Base-by-base conservation (phyloP, 331 rosid genomes). In the Malus hybrid region DNA sequence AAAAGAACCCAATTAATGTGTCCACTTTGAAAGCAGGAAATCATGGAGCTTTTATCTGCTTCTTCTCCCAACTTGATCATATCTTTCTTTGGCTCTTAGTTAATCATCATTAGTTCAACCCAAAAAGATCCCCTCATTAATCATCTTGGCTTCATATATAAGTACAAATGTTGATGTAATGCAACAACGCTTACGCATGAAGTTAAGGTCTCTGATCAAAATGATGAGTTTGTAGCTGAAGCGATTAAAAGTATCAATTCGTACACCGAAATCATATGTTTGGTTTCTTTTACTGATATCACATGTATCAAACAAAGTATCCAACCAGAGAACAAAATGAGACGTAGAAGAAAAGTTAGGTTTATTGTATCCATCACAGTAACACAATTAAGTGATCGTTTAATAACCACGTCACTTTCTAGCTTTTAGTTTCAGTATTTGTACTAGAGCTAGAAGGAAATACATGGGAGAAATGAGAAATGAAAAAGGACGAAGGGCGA, bases 11-110 rank as follows among this genome's bases (percentile, higher is more conserved):
- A 74, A 50, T 73, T 36, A 77, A 78, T 73, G 79, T 65, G 71
- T 79, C 91, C 75, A 78, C 88, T 79, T 82, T 65, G 61, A 88
- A 86, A 83, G 79, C 71, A 63, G 48, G 58, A 63, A 63, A 79
- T 77, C 84, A 78, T 74, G 72, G 75, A 83, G 73, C 48, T 39
- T 72, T 77, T 81, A 79, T 81, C 77, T 71, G 85, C 87, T 69
- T 85, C 39, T 4, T 14, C 77, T 75, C 83, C 89, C 60, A 73
- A 64, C 82, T 76, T 82, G 80, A 84, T 81, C 72, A 56, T 73
- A 71, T 79, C 33, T 77, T 42, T 63, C 62, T 63, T 83, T 72
- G 64, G 66, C 61, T 62, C 65, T 22, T 44, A 63, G 36, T 63
- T 29, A 63, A 44, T 82, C 78, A 46, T 78, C 70, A 82, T 85